Conservation (phyloP, 192 early-diverging fungal genomes). For the Coemansia sp. region DNA sequence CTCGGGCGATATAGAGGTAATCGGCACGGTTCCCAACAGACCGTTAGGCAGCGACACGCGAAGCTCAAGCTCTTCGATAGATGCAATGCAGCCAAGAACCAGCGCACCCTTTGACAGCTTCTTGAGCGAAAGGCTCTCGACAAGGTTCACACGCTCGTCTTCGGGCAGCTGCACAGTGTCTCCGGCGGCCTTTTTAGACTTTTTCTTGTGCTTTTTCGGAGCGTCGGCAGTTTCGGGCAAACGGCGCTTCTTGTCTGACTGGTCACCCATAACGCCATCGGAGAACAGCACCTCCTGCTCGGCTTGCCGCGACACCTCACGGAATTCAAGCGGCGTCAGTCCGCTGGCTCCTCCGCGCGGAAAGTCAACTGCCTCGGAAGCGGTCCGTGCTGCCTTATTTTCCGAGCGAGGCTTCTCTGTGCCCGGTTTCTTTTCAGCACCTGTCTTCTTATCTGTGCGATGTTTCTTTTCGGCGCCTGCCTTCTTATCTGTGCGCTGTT, state of each 20-base stretch:
- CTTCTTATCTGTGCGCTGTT: constrained; percentile 1
- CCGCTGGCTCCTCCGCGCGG: constrained; percentile 81
- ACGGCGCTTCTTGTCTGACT: constrained; percentile 63
- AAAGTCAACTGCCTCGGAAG: constrained; percentile 62
- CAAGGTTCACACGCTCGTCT: constrained; percentile 22
- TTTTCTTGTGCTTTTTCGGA: constrained; percentile 46
- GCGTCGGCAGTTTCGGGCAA: constrained; percentile 28
- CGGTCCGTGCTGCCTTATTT: constrained; percentile 12
- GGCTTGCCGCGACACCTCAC: constrained; percentile 74
- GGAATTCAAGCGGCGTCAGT: constrained; percentile 80
- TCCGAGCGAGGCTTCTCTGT: constrained; percentile 2
- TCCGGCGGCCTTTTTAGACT: constrained; percentile 46
- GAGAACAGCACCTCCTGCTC: constrained; percentile 67
- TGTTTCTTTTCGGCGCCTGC: constrained; percentile 3
- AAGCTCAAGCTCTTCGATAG: constrained; percentile 80
- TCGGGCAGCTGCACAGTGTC: constrained; percentile 13
- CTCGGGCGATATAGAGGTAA: constrained; percentile 81
- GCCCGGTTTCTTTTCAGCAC: constrained; percentile 1
- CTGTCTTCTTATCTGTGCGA: constrained; percentile 5
- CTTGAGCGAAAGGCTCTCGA: constrained; percentile 54
- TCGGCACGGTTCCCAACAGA: constrained; percentile 77
- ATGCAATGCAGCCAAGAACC: constrained; percentile 74
- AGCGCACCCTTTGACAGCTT: constrained; percentile 71
- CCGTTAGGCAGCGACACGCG: constrained; percentile 83
- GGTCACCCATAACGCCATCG: constrained; percentile 39